Conservation (phyloP, 139 green algal genomes). For the Edaphochlamys debaryana region DNA sequence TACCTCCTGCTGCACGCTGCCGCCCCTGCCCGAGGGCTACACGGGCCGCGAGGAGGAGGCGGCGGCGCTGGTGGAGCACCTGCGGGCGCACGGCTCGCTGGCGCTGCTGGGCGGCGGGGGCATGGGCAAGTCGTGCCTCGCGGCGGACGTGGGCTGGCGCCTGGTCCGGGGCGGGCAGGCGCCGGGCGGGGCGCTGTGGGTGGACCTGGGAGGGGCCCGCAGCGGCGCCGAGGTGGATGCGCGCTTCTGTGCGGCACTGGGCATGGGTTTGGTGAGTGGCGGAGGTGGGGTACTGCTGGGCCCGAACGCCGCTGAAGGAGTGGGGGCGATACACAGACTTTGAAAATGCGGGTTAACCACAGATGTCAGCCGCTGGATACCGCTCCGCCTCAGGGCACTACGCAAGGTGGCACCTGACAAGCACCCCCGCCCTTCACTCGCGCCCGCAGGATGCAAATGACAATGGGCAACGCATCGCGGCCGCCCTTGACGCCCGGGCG, state of each 20-base stretch:
- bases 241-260: slow-evolving; percentile 10
- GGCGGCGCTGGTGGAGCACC: background rate
- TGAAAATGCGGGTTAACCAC: too few relatives aligned
- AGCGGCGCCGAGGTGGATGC: background rate
- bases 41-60: background rate
- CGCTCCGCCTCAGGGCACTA: too few relatives aligned
- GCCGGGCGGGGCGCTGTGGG: slow-evolving; percentile 6
- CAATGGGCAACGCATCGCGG: background rate
- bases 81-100: background rate
- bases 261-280: too few relatives aligned
- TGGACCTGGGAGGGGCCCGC: slow-evolving; percentile 26
- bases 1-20: background rate
- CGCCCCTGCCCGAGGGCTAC: background rate
- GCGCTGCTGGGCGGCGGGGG: slow-evolving; percentile 19
- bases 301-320: too few relatives aligned
- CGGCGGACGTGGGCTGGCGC: slow-evolving; percentile 27
- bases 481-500: background rate
- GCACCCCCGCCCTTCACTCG: too few relatives aligned
- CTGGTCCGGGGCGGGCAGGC: background rate
- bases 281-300: too few relatives aligned
- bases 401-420: too few relatives aligned
- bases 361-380: too few relatives aligned
- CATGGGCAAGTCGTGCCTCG: slow-evolving; percentile 41
- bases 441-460: background rate
- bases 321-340: too few relatives aligned